Evolutionary conservation across 495 filamentous ascomycete species (phyloP), one percentile per base, ranked within the genome.

Genomic region (Talaromyces proteolyticus): DNA sequence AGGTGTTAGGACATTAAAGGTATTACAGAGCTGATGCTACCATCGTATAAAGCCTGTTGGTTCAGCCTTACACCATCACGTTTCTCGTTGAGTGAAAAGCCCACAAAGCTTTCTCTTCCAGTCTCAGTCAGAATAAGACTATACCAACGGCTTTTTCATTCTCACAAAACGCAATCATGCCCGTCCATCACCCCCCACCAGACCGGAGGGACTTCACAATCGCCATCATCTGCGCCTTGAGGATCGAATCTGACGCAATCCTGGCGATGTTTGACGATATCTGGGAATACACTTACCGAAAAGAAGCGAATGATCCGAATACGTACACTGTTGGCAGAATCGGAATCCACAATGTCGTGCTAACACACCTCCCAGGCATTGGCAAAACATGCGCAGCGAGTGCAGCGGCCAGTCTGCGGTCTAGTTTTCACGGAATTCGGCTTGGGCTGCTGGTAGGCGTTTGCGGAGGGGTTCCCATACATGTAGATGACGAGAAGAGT

Each of bases 141-240:
- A n/a, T n/a, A n/a, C n/a, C n/a, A n/a, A n/a, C n/a, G n/a, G n/a
- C n/a, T n/a, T n/a, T n/a, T n/a, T n/a, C n/a, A n/a, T n/a, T n/a
- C n/a, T n/a, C n/a, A n/a, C n/a, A n/a, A n/a, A n/a, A n/a, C n/a
- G n/a, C n/a, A n/a, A n/a, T n/a, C n/a, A n/a, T n/a, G n/a, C n/a
- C n/a, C n/a, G n/a, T n/a, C n/a, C n/a, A n/a, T n/a, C n/a, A n/a
- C n/a, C n/a, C n/a, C n/a, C n/a, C n/a, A n/a, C n/a, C n/a, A n/a
- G n/a, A 57, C 38, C 53, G 59, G 24, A 44, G 53, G 11, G 53
- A 53, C 12, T 62, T 65, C 43, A 43, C 57, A 16, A 61, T 61
- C 22, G 56, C 62, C 21, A 61, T 67, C 7, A 52, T 68, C 12
- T 67, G 64, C 29, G 62, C 62, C 6, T 47, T 67, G 1, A 21